phyloP scores from a whole-genome alignment of 441 rosid species.

The Hura crepitans region DNA sequence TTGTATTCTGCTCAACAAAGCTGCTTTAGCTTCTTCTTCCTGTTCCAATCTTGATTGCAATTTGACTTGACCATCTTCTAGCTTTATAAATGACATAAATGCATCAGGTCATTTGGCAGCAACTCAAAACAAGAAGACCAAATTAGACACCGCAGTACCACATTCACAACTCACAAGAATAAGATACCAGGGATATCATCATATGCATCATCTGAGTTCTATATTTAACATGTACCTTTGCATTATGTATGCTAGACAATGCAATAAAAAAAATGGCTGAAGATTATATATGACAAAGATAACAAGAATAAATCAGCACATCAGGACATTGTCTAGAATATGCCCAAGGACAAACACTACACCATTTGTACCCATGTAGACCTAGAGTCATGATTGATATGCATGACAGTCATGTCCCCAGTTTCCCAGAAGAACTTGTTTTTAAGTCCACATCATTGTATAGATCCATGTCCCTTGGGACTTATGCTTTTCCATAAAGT shows the following conservation, averaged over 20 bases:
- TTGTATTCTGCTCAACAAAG: slow-evolving; percentile 94
- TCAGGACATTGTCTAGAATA: background rate
- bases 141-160: slow-evolving; percentile 4
- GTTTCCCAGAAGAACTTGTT: background rate
- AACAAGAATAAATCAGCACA: background rate
- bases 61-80: slow-evolving; percentile 89
- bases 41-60: slow-evolving; percentile 86
- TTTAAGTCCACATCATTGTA: background rate
- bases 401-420: background rate
- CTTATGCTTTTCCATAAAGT: background rate
- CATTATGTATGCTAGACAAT: background rate
- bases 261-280: background rate
- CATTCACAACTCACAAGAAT: background rate
- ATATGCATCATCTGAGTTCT: slow-evolving; percentile 6
- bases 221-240: background rate
- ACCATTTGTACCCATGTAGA: background rate
- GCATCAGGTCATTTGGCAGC: slow-evolving; percentile 18
- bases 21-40: slow-evolving; percentile 94
- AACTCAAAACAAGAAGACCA: background rate
- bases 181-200: background rate
- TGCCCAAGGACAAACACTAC: background rate
- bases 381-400: background rate
- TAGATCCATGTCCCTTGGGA: background rate
- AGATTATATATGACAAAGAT: background rate
- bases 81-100: slow-evolving; percentile 42